Evolutionary conservation across 1,284 basidiomycete species (phyloP), one percentile per base, ranked within the genome.

Genomic region (Ganoderma meredithae): DNA sequence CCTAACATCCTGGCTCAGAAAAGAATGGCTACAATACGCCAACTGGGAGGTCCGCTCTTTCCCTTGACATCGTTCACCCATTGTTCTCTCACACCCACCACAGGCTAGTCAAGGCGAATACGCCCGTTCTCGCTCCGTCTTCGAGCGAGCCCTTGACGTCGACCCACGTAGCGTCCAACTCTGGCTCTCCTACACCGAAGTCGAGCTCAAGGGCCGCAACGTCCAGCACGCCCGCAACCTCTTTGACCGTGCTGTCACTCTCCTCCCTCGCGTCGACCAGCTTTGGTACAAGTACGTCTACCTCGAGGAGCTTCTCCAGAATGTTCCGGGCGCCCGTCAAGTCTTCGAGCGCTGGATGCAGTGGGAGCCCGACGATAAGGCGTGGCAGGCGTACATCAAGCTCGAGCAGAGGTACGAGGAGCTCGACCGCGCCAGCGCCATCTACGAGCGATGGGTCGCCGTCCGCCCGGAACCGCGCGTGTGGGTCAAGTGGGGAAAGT

Each of bases 221-320:
- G 95, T 99, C 61, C 95, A 98, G 78, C 97, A 99, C 76, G 91
- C 97, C 0, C 91, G 98, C 68, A 99, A 99, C 81, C 86, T 99
- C 27, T 98, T 95, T 79, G 98, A 99, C 83, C 90, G 98, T 68
- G 95, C 96, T 2, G 96, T 99, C 65, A 98, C 97, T 12, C 88
- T 99, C 1, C 89, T 99, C 33, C 97, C 98, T 6, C 91, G 98
- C 47, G 91, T 99, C 63, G 97, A 99, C 76, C 90, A 95, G 76
- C 84, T 97, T 4, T 98, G 97, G 97, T 98, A 98, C 87, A 98
- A 98, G 81, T 99, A 98, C 72, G 97, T 99, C 64, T 98, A 98
- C 82, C 89, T 99, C 65, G 97, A 99, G 79, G 97, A 99, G 80
- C 88, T 99, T 3, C 87, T 99, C 15, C 94, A 97, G 76, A 99